Evolutionary conservation across 768 basidiomycete species (phyloP).

Genomic region (Mycena galopus): DNA sequence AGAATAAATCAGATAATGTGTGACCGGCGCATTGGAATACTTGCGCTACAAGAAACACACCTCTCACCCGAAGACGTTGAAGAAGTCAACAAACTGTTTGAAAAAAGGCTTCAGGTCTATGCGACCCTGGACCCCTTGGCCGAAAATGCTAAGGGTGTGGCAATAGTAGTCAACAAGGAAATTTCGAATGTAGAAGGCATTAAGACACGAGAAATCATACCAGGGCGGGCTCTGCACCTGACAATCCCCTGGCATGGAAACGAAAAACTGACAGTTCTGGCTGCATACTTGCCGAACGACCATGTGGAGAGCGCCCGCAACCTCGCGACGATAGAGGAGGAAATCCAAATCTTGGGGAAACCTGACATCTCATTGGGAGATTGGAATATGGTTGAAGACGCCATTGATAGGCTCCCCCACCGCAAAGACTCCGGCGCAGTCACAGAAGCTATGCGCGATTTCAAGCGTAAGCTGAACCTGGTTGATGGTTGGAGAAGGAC

Average conservation of each 20-base stretch:
- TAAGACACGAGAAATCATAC: conserved; percentile 3
- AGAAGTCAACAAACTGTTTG: background rate
- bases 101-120: background rate
- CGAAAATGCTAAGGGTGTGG: conserved; percentile 7
- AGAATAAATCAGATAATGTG: conserved; percentile 15
- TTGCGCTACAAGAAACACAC: conserved; percentile 16
- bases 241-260: conserved; percentile 20
- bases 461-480: conserved; percentile 10
- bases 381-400: conserved; percentile 31
- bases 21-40: conserved; percentile 7
- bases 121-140: background rate
- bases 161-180: conserved; percentile 9
- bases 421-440: conserved; percentile 3
- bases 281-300: conserved; percentile 19
- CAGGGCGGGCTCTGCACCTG: conserved; percentile 19
- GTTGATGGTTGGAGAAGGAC: conserved; percentile 34
- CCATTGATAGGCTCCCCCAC: conserved; percentile 18
- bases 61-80: background rate
- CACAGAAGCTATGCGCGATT: conserved; percentile 3
- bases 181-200: background rate
- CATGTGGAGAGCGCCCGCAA: conserved; percentile 5
- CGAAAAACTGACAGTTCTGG: too few relatives aligned
- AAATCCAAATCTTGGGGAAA: too few relatives aligned
- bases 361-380: conserved; percentile 7
- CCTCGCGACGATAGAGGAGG: too few relatives aligned